These are phyloP conservation scores for Penicillium crustosum DNA, from an alignment of 2,329 filamentous ascomycete species.

Conservation along the genomic window DNA sequence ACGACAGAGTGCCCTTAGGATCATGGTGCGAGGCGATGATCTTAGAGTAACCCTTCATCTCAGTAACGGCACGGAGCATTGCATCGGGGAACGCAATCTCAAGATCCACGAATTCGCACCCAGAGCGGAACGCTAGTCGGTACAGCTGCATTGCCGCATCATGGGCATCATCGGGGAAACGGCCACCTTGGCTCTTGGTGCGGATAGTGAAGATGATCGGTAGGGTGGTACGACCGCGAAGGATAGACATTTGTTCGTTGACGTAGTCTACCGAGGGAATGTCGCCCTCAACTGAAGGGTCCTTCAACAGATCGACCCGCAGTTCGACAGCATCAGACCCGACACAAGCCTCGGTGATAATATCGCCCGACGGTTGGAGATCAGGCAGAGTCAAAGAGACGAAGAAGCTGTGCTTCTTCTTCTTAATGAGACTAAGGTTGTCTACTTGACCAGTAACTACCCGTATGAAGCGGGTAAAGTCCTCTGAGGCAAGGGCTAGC, in stretches of 20 bases:
- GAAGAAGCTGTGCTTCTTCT: constrained; percentile 78
- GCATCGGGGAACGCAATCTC: constrained; percentile 82
- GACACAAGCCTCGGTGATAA: constrained; percentile 71
- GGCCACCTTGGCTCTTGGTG: constrained; percentile 80
- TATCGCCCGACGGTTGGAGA: constrained; percentile 61
- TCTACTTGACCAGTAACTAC: constrained; percentile 64
- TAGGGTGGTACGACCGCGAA: constrained; percentile 69
- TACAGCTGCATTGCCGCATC: constrained; percentile 75
- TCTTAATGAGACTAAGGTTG: constrained; percentile 59
- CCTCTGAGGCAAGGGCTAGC: constrained; percentile 57
- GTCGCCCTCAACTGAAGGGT: constrained; percentile 59
- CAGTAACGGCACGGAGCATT: constrained; percentile 68
- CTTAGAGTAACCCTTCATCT: constrained; percentile 69
- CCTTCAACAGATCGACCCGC: constrained; percentile 83
- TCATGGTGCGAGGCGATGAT: constrained; percentile 98
- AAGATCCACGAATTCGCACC: constrained; percentile 88
- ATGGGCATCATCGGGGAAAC: constrained; percentile 74
- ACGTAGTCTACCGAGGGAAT: constrained; percentile 72
- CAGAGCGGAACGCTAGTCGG: constrained; percentile 73
- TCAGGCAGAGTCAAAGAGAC: constrained; percentile 84
- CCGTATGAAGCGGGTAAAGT: constrained; percentile 72
- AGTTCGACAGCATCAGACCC: constrained; percentile 93
- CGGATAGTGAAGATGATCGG: constrained; percentile 92
- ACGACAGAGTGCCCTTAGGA: constrained; percentile 72
- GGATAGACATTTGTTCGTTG: constrained; percentile 73